Base-by-base conservation (phyloP, 73 alveolate species). In the Symbiodinium natans region DNA sequence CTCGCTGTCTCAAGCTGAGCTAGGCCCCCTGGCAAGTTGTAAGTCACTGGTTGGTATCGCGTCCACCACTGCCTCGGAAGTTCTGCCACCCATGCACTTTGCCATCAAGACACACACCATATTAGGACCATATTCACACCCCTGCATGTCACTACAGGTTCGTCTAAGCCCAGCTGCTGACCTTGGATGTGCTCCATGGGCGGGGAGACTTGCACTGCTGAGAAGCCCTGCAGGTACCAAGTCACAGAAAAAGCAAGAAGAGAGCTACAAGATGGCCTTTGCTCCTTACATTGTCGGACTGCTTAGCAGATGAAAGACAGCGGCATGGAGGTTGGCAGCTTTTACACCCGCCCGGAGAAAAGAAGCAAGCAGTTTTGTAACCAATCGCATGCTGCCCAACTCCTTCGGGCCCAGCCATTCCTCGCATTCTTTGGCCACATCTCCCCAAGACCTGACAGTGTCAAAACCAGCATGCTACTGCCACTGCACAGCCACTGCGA, bases 21-120 rank as follows among this genome's bases (percentile, higher is more conserved):
- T n/a, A n/a, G n/a, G n/a, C n/a, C n/a, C 56, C 42, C 56, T 2
- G 83, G 23, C 82, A 90, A 41, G 39, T 90, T 90, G 97, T 90
- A 90, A 42, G 97, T 71, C 97, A 90, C 97, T 31, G 97, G 97
- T 21, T 90, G 97, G 88, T 90, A 90, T 19, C 97, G 97, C 19
- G 88, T 41, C 54, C 39, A 90, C 97, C 97, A 90, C 13, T 40
- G 84, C 94, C 94, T 87, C 41, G 40, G 94, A 3, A 1, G 41
- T 3, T 39, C 56, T 10, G 31, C 21, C 43, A 23, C 42, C 43
- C 23, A n/a, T 46, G 21, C 59, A 46, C 25, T 68, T 68, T 68
- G 34, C 10, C 31, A 68, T 68, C 82, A 68, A 6, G 39, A 68
- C 82, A 6, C 5, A 23, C 5, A 68, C 82, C 17, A 8, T 17